These are phyloP conservation scores for Ophiostoma australiae DNA, from an alignment of 2,329 filamentous ascomycete genomes.

Conservation along the genomic window DNA sequence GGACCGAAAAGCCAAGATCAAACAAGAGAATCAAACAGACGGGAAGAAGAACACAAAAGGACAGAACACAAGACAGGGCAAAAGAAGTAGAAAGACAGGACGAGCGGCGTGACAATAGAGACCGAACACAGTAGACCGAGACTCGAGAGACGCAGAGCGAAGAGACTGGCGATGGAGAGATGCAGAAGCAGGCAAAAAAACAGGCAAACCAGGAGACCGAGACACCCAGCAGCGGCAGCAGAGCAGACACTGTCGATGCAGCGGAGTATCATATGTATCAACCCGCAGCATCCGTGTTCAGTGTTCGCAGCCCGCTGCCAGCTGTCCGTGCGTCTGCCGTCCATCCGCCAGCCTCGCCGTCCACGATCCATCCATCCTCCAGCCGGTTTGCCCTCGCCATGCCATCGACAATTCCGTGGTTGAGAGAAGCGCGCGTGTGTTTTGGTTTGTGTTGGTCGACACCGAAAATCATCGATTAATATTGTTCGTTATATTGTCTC, in stretches of 20 bases:
- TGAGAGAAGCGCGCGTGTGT: neutral
- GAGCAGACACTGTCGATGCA: neutral
- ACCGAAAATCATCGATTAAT: conserved; percentile 19
- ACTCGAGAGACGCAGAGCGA: neutral
- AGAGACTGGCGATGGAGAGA: neutral
- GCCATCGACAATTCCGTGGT: neutral
- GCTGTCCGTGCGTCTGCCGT: neutral
- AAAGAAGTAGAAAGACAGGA: neutral
- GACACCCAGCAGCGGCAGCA: neutral
- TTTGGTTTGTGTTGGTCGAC: conserved; percentile 12
- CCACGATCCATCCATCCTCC: neutral
- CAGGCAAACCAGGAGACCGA: neutral
- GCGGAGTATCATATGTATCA: neutral
- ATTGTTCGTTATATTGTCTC: conserved; percentile 17
- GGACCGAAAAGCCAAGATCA: neutral
- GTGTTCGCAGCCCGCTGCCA: neutral
- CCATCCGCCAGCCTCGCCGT: neutral
- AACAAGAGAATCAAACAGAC: neutral
- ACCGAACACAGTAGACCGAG: neutral
- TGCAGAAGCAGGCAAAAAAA: neutral
- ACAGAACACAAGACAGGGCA: neutral
- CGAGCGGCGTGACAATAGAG: neutral
- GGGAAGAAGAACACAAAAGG: neutral
- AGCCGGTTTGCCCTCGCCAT: neutral
- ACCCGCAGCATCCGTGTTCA: neutral